These are phyloP conservation scores for Alternaria sp. DNA, from an alignment of 2,329 filamentous ascomycete species.

Conservation along the genomic window DNA sequence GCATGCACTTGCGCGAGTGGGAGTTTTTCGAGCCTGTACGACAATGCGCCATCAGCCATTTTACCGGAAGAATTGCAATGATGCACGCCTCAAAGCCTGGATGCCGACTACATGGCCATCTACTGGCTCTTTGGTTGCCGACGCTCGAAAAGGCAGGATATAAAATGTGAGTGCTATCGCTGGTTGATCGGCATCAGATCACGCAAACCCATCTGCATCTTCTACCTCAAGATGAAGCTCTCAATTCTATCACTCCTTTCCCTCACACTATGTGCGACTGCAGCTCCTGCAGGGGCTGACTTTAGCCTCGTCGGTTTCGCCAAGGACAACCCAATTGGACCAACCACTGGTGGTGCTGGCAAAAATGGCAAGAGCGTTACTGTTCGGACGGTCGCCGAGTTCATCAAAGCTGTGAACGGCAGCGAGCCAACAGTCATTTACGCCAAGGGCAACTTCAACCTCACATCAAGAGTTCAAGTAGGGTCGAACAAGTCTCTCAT, in stretches of 20 bases:
- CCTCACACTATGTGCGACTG: conserved; percentile 21
- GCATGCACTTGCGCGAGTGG: conserved; percentile 1
- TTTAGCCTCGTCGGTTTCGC: conserved; percentile 41
- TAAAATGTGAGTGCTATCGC: conserved; percentile 1
- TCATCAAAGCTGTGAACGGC: conserved; percentile 35
- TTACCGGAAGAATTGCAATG: conserved; percentile 20
- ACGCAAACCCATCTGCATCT: background rate
- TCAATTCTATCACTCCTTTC: conserved; percentile 26
- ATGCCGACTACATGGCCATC: background rate
- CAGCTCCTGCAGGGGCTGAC: conserved; percentile 26
- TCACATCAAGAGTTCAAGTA: conserved; percentile 52
- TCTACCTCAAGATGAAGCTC: conserved; percentile 33
- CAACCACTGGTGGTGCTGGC: conserved; percentile 42
- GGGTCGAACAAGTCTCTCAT: conserved; percentile 53
- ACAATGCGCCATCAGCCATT: conserved; percentile 7
- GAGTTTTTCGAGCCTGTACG: conserved; percentile 2
- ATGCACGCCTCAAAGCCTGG: background rate
- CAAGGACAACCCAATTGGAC: conserved; percentile 43
- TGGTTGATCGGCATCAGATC: background rate
- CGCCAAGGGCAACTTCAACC: conserved; percentile 52
- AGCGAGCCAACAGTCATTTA: conserved; percentile 49
- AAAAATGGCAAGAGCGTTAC: conserved; percentile 35
- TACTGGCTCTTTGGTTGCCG: background rate
- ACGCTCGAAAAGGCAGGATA: background rate
- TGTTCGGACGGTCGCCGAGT: conserved; percentile 34